Evolutionary conservation across 495 filamentous ascomycete genomes (phyloP).

Genomic region (Clohesyomyces aquaticus): DNA sequence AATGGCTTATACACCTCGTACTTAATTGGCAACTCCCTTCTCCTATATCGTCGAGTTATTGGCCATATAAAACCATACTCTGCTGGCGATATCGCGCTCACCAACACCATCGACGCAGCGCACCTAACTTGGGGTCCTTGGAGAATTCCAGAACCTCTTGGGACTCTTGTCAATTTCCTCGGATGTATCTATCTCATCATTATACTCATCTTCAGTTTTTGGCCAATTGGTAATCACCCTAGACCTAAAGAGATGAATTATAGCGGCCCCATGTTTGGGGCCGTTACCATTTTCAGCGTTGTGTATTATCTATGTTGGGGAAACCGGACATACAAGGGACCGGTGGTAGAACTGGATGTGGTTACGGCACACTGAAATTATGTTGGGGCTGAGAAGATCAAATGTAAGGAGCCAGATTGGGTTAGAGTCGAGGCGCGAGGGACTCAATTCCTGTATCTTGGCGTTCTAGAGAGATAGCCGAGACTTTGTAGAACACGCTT

Average conservation of each 20-base stretch:
- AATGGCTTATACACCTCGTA: constrained; percentile 27
- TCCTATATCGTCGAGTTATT: constrained; percentile 11
- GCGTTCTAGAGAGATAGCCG: too few species aligned
- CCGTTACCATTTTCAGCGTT: constrained; percentile 12
- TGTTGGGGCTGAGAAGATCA: neutral
- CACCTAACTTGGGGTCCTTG: too few species aligned
- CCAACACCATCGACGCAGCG: too few species aligned
- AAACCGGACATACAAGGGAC: constrained; percentile 12
- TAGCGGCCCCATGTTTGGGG: constrained; percentile 15
- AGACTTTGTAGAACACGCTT: too few species aligned
- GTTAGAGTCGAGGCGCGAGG: too few species aligned
- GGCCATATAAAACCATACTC: neutral
- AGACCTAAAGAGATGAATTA: constrained; percentile 16
- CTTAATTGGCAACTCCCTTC: constrained; percentile 9
- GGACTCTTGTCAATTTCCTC: too few species aligned
- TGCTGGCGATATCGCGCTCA: neutral
- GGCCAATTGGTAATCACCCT: neutral
- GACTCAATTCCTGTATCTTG: too few species aligned
- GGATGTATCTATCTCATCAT: too few species aligned
- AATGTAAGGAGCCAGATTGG: neutral
- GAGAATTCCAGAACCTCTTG: too few species aligned
- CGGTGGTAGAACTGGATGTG: constrained; percentile 12
- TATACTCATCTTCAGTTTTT: too few species aligned
- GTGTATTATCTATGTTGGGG: constrained; percentile 23
- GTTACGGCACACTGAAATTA: neutral